Evolutionary conservation across 1,284 basidiomycete species (phyloP).

Genomic region (Tilletia setariae): DNA sequence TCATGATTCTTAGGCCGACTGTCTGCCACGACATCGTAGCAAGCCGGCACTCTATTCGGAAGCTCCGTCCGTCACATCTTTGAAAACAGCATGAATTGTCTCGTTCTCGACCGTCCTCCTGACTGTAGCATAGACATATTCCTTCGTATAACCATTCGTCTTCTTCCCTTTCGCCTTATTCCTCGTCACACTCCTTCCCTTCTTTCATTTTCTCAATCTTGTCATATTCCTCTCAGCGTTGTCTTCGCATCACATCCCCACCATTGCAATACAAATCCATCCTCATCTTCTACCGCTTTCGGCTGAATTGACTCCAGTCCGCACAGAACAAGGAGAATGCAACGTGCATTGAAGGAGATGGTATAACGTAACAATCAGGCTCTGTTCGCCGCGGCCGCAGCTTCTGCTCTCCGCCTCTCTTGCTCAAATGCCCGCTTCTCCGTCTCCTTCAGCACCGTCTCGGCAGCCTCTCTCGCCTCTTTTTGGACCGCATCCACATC

Average conservation of each 20-base stretch:
- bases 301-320: too few species aligned
- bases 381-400: neutral
- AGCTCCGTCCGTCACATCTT: too few species aligned
- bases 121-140: too few species aligned
- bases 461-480: neutral
- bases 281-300: neutral
- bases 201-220: neutral
- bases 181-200: neutral
- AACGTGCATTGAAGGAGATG: too few species aligned
- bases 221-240: constrained; percentile 3
- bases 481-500: constrained; percentile 1
- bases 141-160: too few species aligned
- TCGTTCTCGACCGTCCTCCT: too few species aligned
- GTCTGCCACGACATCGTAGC: too few species aligned
- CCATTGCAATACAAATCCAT: neutral
- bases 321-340: too few species aligned
- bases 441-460: constrained; percentile 3
- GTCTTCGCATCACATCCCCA: too few species aligned
- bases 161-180: neutral
- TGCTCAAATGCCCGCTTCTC: neutral
- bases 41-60: too few species aligned
- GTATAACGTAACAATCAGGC: neutral
- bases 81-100: too few species aligned
- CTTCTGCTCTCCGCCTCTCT: neutral
- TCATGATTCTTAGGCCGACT: too few species aligned